Percentiles rank a stretch among this genome's conserved stretches.
phyloP scores from a whole-genome alignment of 2,329 filamentous ascomycete species.

The Pseudocercospora vitis region DNA sequence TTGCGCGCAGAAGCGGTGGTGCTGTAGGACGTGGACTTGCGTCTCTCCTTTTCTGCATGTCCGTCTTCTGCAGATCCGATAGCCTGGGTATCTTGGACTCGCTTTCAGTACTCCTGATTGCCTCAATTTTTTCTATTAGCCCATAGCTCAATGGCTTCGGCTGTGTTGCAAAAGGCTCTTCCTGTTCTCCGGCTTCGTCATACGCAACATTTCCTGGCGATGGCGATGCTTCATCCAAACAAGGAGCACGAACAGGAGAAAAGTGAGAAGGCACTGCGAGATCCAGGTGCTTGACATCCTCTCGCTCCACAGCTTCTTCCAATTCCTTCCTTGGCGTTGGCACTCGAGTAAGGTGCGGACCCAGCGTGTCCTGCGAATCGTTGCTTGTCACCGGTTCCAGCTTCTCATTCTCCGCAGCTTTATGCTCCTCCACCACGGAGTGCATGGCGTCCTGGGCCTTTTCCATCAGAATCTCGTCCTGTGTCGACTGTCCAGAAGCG shows the following conservation, averaged over 20 bases:
- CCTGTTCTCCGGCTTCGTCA: conserved; percentile 24
- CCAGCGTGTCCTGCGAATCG: conserved; percentile 21
- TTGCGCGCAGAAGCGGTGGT: conserved; percentile 52
- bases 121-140: conserved; percentile 40
- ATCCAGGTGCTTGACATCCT: conserved; percentile 62
- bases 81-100: conserved; percentile 41
- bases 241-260: background rate
- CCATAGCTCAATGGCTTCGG: conserved; percentile 40
- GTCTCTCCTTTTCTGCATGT: conserved; percentile 36
- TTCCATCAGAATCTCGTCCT: conserved; percentile 52
- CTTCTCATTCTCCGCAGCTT: conserved; percentile 27
- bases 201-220: conserved; percentile 20
- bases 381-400: conserved; percentile 21
- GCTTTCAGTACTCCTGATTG: conserved; percentile 35
- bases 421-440: conserved; percentile 65
- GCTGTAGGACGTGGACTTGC: conserved; percentile 41
- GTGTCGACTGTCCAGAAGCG: conserved; percentile 42
- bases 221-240: background rate
- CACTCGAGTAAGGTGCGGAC: conserved; percentile 23
- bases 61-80: conserved; percentile 34
- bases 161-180: conserved; percentile 35
- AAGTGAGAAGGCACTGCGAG: conserved; percentile 51
- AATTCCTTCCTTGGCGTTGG: conserved; percentile 35
- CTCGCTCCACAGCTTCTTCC: conserved; percentile 44
- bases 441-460: conserved; percentile 64